Conservation (phyloP, 139 green algal genomes). For the Picochlorum sp. region DNA sequence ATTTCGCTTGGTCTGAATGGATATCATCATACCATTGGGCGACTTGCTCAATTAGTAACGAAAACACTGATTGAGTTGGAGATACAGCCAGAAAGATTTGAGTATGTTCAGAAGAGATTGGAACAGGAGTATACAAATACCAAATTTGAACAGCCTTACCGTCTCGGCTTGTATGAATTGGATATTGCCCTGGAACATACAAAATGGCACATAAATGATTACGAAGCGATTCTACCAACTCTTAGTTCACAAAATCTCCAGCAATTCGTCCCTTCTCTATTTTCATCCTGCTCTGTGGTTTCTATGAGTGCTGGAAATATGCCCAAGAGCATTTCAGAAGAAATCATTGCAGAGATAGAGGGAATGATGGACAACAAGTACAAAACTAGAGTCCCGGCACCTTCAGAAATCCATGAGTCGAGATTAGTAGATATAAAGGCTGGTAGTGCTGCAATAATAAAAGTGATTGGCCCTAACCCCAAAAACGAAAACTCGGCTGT, state of each 20-base stretch:
- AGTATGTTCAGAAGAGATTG: constrained; percentile 44
- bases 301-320: constrained; percentile 37
- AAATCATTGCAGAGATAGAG: background rate
- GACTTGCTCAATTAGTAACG: constrained; percentile 53
- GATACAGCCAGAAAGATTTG: constrained; percentile 55
- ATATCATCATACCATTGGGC: constrained; percentile 75
- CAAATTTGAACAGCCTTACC: constrained; percentile 72
- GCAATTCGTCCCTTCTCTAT: constrained; percentile 14
- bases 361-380: background rate
- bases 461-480: constrained; percentile 39
- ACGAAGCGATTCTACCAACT: constrained; percentile 36
- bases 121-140: constrained; percentile 50
- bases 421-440: background rate
- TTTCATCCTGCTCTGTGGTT: constrained; percentile 6
- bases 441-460: constrained; percentile 1
- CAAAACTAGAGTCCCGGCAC: background rate
- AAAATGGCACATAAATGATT: constrained; percentile 63
- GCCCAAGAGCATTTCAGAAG: background rate
- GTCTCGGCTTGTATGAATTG: constrained; percentile 60
- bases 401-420: no score
- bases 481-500: constrained; percentile 70
- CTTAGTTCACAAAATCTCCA: constrained; percentile 17
- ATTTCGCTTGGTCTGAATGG: constrained; percentile 36
- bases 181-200: constrained; percentile 28
- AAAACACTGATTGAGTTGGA: constrained; percentile 38